These are phyloP conservation scores for Taphrina confusa DNA, from an alignment of 1,139 yeast species.

Conservation along the genomic window DNA sequence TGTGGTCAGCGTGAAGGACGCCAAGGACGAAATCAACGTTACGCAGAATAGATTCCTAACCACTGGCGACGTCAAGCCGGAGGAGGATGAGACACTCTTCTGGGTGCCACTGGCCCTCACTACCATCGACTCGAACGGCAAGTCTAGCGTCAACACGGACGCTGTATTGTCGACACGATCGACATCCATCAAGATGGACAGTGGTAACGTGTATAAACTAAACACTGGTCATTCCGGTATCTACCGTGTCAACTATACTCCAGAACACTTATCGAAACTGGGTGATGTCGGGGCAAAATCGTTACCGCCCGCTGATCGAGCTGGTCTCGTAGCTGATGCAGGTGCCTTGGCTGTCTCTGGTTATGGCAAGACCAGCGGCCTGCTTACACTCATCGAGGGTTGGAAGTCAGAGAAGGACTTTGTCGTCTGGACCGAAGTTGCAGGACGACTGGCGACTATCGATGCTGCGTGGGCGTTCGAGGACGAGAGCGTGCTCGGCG, in stretches of 20 bases:
- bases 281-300: constrained; percentile 57
- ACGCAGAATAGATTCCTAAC: constrained; percentile 74
- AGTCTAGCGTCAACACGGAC: constrained; percentile 46
- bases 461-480: constrained; percentile 73
- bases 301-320: constrained; percentile 78
- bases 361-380: constrained; percentile 64
- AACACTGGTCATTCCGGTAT: constrained; percentile 83
- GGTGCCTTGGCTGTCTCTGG: constrained; percentile 73
- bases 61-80: constrained; percentile 74
- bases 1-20: constrained; percentile 59
- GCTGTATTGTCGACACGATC: constrained; percentile 59
- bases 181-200: constrained; percentile 46
- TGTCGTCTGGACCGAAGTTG: constrained; percentile 78
- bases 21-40: constrained; percentile 53
- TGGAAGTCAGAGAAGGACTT: constrained; percentile 71
- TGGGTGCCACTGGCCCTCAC: constrained; percentile 82
- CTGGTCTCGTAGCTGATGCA: constrained; percentile 82
- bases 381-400: constrained; percentile 62
- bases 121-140: constrained; percentile 67
- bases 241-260: constrained; percentile 74
- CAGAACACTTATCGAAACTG: constrained; percentile 69
- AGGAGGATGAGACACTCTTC: constrained; percentile 69
- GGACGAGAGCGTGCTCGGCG: constrained; percentile 56
- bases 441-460: constrained; percentile 57
- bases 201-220: constrained; percentile 66